phyloP scores from a whole-genome alignment of 2,329 filamentous ascomycete species.

The Fusarium equiseti region DNA sequence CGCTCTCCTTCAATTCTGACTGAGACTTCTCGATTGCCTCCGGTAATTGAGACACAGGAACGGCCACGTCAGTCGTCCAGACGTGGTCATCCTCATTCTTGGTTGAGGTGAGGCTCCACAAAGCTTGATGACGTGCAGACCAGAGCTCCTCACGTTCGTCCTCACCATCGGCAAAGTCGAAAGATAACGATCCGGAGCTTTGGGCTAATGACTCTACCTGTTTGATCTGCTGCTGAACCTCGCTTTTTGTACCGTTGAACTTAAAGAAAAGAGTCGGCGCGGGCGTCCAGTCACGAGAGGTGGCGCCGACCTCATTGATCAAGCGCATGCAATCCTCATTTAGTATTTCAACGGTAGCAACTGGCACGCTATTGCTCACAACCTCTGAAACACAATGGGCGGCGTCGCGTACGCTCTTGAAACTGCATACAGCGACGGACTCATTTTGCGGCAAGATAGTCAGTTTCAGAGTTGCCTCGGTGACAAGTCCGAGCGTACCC shows the following conservation, averaged over 20 bases:
- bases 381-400: conserved; percentile 78
- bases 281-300: conserved; percentile 78
- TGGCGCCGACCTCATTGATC: conserved; percentile 79
- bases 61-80: conserved; percentile 84
- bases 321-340: conserved; percentile 88
- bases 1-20: conserved; percentile 86
- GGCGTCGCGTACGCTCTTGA: conserved; percentile 80
- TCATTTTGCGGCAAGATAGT: conserved; percentile 80
- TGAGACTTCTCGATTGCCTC: conserved; percentile 86
- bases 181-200: conserved; percentile 68
- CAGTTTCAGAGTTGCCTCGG: conserved; percentile 75
- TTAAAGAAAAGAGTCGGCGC: conserved; percentile 85
- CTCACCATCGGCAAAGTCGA: conserved; percentile 70
- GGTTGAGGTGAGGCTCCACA: conserved; percentile 84
- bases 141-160: conserved; percentile 80
- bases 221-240: conserved; percentile 81
- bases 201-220: conserved; percentile 73
- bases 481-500: conserved; percentile 83
- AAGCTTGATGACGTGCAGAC: conserved; percentile 82
- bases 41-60: conserved; percentile 79
- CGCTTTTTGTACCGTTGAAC: conserved; percentile 76
- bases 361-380: conserved; percentile 77
- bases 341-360: conserved; percentile 87
- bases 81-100: conserved; percentile 53
- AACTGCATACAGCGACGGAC: conserved; percentile 82